phyloP scores from a whole-genome alignment of 495 filamentous ascomycete species.

The Aspergillus baeticus region DNA sequence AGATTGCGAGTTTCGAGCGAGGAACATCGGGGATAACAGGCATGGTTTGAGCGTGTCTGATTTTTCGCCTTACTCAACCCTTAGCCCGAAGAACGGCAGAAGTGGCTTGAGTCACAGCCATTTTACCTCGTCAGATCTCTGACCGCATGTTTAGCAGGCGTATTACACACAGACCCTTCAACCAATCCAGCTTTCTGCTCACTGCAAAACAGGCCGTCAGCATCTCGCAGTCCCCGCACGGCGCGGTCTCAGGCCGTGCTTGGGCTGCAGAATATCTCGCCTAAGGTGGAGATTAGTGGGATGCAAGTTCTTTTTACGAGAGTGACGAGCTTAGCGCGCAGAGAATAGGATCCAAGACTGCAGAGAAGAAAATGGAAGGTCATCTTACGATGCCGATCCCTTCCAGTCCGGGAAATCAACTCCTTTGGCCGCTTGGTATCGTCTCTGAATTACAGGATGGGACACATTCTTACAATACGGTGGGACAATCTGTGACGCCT shows the following conservation, averaged over 20 bases:
- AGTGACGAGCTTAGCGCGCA: conserved; percentile 11
- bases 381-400: not conserved
- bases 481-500: not conserved
- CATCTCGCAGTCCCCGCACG: not conserved
- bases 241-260: not conserved
- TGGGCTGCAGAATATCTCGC: not conserved
- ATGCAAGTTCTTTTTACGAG: conserved; percentile 6
- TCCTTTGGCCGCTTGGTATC: not conserved
- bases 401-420: not conserved
- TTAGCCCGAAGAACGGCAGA: too few species aligned
- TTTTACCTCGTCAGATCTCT: too few species aligned
- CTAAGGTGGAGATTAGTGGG: not conserved
- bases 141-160: too few species aligned
- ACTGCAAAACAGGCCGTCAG: not conserved
- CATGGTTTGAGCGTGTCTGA: too few species aligned
- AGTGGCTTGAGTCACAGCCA: too few species aligned
- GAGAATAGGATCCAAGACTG: not conserved
- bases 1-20: too few species aligned
- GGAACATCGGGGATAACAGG: too few species aligned
- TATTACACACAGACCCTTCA: too few species aligned
- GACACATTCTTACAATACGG: not conserved
- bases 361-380: not conserved
- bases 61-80: not conserved
- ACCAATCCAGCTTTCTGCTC: not conserved
- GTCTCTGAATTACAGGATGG: not conserved